Evolutionary conservation across 1,139 yeast species (phyloP).

Genomic region (Spencermartinsiella ligniputridi): DNA sequence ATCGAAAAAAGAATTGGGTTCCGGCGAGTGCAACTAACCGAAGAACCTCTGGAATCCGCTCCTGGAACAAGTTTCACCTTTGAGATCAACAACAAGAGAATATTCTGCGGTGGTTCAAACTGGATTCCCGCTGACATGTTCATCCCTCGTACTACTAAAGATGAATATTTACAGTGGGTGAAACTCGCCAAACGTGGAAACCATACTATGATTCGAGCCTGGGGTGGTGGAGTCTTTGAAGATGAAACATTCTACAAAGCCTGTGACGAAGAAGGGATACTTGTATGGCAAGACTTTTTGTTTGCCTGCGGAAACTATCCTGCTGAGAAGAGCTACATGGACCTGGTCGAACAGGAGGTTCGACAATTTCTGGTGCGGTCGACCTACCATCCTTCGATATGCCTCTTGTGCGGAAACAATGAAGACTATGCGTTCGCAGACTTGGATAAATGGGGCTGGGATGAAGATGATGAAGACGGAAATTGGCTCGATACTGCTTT

Average conservation of each 20-base stretch:
- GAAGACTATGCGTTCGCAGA: slow-evolving; percentile 22
- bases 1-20: slow-evolving; percentile 31
- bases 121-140: slow-evolving; percentile 46
- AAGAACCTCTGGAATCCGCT: slow-evolving; percentile 31
- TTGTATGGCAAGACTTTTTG: slow-evolving; percentile 49
- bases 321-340: slow-evolving; percentile 24
- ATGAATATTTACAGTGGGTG: slow-evolving; percentile 35
- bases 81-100: slow-evolving; percentile 36
- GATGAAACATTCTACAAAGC: slow-evolving; percentile 36
- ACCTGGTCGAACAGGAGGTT: slow-evolving; percentile 34
- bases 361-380: slow-evolving; percentile 27
- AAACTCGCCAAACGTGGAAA: slow-evolving; percentile 34
- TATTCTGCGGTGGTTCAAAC: slow-evolving; percentile 39
- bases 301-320: slow-evolving; percentile 49
- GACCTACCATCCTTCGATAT: slow-evolving; percentile 10
- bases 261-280: slow-evolving; percentile 41
- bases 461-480: slow-evolving; percentile 13
- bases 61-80: slow-evolving; percentile 40
- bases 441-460: slow-evolving; percentile 10
- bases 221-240: slow-evolving; percentile 49
- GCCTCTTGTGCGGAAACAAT: slow-evolving; percentile 19
- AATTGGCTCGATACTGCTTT: slow-evolving; percentile 16
- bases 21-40: slow-evolving; percentile 38
- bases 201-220: slow-evolving; percentile 41
- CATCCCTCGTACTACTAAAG: slow-evolving; percentile 27